Evolutionary conservation across 768 basidiomycete genomes (phyloP).

Genomic region (Lactarius evosmus): DNA sequence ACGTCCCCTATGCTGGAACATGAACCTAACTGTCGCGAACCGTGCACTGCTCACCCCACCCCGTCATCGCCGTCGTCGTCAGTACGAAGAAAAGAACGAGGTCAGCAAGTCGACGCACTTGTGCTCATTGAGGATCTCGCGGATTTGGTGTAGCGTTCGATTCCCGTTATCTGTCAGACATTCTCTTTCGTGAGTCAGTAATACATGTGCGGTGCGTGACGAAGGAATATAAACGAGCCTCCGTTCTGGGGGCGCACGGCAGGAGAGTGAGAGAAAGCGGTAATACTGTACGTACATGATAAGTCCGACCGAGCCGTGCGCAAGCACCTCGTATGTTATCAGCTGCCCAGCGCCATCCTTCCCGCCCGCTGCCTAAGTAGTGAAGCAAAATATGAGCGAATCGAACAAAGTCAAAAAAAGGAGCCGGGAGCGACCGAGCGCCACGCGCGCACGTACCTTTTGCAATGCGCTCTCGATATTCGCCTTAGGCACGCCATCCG

Average conservation of each 20-base stretch:
- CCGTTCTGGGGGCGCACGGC: background rate
- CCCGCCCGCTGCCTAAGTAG: conserved; percentile 17
- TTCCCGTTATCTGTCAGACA: conserved; percentile 28
- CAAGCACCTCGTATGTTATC: conserved; percentile 25
- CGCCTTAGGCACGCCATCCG: conserved; percentile 26
- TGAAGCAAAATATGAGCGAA: background rate
- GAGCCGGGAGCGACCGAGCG: background rate
- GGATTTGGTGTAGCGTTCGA: conserved; percentile 24
- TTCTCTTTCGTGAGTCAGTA: conserved; percentile 22
- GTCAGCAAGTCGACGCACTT: conserved; percentile 17
- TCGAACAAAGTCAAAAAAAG: no score
- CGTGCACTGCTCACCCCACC: conserved; percentile 15
- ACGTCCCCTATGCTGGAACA: conserved; percentile 25
- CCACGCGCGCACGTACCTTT: conserved; percentile 16
- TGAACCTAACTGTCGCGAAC: conserved; percentile 26
- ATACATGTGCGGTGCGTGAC: no score
- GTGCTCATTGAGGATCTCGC: conserved; percentile 26
- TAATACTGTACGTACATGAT: conserved; percentile 24
- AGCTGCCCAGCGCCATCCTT: conserved; percentile 22
- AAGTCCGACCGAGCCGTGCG: conserved; percentile 27
- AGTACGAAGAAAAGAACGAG: background rate
- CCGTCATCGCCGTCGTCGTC: background rate
- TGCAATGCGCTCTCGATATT: conserved; percentile 27
- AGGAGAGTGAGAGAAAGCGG: no score
- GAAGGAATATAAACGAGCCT: no score